Conservation (phyloP, 768 basidiomycete species). For the Obba rivulosa region DNA sequence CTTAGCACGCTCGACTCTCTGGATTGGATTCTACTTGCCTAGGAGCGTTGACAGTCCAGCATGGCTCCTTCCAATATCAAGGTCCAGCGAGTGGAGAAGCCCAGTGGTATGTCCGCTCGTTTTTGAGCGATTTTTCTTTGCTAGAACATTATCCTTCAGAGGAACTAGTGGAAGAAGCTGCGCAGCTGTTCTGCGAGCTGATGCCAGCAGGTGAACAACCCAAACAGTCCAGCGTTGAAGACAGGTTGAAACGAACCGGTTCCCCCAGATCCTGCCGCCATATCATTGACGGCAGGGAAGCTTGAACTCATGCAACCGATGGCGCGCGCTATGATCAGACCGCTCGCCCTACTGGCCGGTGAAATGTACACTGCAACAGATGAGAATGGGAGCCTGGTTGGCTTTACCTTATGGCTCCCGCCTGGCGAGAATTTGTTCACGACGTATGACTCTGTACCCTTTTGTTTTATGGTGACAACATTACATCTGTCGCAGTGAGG, state of each 20-base stretch:
- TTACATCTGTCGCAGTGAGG: background rate
- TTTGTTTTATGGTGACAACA: too few relatives aligned
- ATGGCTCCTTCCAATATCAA: conserved; percentile 1
- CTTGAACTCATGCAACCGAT: conserved; percentile 5
- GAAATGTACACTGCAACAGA: conserved; percentile 13
- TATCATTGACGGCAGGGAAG: conserved; percentile 3
- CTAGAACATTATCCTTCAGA: background rate
- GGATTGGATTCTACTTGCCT: too few relatives aligned
- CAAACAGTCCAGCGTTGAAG: background rate
- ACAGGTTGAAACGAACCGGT: too few relatives aligned
- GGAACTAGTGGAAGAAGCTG: conserved; percentile 5
- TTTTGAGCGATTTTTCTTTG: background rate
- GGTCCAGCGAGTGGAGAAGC: background rate
- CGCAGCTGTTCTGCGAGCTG: conserved; percentile 2
- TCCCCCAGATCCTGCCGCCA: conserved; percentile 5
- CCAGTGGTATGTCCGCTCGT: background rate
- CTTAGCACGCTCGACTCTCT: too few relatives aligned
- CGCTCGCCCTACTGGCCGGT: conserved; percentile 6
- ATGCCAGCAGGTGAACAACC: conserved; percentile 3
- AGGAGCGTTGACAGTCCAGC: too few relatives aligned
- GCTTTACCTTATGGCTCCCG: conserved; percentile 9
- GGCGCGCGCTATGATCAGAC: conserved; percentile 6
- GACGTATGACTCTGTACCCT: too few relatives aligned
- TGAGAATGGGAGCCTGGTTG: conserved; percentile 7
- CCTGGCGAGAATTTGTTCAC: conserved; percentile 2